Evolutionary conservation across 169 alveolate species (phyloP).

Genomic region (Toxoplasma gondii): DNA sequence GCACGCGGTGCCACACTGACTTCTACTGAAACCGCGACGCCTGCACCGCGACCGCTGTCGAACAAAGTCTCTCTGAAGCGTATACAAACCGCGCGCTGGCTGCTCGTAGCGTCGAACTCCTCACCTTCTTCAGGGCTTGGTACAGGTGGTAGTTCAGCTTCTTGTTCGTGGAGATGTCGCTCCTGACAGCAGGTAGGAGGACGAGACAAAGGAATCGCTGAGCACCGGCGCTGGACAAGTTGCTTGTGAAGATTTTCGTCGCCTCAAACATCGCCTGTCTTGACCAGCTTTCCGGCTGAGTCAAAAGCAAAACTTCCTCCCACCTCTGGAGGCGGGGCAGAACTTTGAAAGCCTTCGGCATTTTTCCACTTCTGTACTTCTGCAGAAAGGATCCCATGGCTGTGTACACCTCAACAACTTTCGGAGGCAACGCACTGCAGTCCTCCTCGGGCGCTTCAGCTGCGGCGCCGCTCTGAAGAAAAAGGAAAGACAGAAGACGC

Average conservation of each 20-base stretch:
- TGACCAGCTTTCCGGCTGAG: conserved; percentile 93
- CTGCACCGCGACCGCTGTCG: too few relatives aligned
- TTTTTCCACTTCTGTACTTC: conserved; percentile 88
- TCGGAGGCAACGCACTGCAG: conserved; percentile 53
- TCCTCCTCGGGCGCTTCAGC: neutral
- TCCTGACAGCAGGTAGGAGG: conserved; percentile 88
- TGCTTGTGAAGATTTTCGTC: conserved; percentile 86
- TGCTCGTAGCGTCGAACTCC: neutral
- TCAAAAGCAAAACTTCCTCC: conserved; percentile 90
- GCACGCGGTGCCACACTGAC: too few relatives aligned
- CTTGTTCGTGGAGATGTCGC: conserved; percentile 81
- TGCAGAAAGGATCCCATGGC: conserved; percentile 79
- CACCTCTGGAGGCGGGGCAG: conserved; percentile 91
- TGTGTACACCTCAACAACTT: conserved; percentile 68
- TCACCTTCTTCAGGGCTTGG: conserved; percentile 85
- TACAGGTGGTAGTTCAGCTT: conserved; percentile 91
- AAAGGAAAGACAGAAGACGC: neutral
- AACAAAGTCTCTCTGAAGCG: neutral
- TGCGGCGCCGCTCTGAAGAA: neutral
- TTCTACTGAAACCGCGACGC: too few relatives aligned
- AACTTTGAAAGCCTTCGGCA: conserved; percentile 92
- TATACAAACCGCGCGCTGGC: neutral
- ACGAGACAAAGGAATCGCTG: conserved; percentile 78
- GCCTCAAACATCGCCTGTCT: conserved; percentile 91
- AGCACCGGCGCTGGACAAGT: conserved; percentile 78